Base-by-base conservation (phyloP, 2,329 filamentous ascomycete species). In the Leptographium galeiforme region DNA sequence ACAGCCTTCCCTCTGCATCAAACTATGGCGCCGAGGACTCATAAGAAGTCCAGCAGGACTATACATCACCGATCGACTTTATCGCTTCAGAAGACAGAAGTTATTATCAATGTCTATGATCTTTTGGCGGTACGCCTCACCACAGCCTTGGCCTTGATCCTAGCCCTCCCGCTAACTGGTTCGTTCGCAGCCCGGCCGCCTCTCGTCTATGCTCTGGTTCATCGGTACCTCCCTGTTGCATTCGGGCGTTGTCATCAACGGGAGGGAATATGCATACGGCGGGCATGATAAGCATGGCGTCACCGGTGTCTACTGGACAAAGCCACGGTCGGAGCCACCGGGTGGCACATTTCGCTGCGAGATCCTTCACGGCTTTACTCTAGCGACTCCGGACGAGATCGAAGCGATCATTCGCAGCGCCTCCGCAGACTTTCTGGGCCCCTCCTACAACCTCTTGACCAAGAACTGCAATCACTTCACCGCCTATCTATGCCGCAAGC, bases 381-480 rank as follows among this genome's bases (percentile, higher is more conserved):
- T 89, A 56, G 78, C 78, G 30, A 75, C 82, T 3, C 73, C 79
- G 25, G 70, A 76, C 54, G 87, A 93, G 66, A 84, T 93, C 59
- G 82, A 89, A 51, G 64, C 72, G 14, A 83, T 87, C 43, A 77
- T 94, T 46, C 79, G 77, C 60, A 72, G 74, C 54, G 84, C 83
- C 13, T 87, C 84, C 1, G 77, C 84, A 44, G 76, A 83, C 59
- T 94, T 93, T 61, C 75, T 82, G 54, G 88, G 88, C 30, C 82
- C 82, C 0, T 77, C 78, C 14, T 93, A 94, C 68, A 91, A 93
- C 62, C 77, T 94, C 14, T 74, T 94, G 46, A 89, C 83, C 19
- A 82, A 82, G 61, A 94, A 94, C 67, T 94, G 88, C 75, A 94
- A 94, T 66, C 88, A 94, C 66, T 94, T 94, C 65, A 91, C 87